Evolutionary conservation across 1,139 yeast genomes (phyloP), one percentile per base, ranked within the genome.

Genomic region (Candida gigantensis): DNA sequence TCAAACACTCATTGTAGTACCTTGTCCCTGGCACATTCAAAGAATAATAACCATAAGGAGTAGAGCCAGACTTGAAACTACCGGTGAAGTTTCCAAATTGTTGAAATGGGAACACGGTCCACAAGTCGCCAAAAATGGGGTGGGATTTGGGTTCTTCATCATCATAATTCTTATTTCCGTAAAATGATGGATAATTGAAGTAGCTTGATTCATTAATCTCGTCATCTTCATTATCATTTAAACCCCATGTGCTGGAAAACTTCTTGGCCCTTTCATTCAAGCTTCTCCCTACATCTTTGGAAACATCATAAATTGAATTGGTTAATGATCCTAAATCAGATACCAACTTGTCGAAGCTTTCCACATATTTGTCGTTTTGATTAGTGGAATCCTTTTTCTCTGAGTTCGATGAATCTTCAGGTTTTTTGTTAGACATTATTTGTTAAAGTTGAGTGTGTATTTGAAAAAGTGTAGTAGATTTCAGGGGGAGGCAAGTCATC

Each of bases 1-100:
- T 74, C 50, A 73, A 52, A 57, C 97, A 89, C 30, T 76, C 72
- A 41, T 75, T 69, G 55, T 81, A 86, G 44, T 76, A 74, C 35
- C 74, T 61, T 1, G 74, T 63, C 1, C 82, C 68, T 2, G 97
- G 96, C 6, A 76, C 70, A 6, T 81, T 81, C 44, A 68, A 74
- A 2, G 84, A 72, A 55, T 74, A 72, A 39, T 71, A 57, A 0
- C 85, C 86, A 44, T 55, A 70, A 1, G 74, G 72, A 3, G 70
- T 56, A 19, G 47, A 42, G 3, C 62, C 55, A 11, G 30, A 34
- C 21, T 40, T 44, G 20, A 42, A 40, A 4, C 44, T 33, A 9
- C 28, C 39, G 16, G 30, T 11, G 10, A 30, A 19, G 8, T 26
- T 23, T 1, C 51, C 47, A 10, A 31, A 25, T 12, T 31, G 34